Conservation (phyloP, 108 stramenopile genomes). For the Nannochloropsis salina region DNA sequence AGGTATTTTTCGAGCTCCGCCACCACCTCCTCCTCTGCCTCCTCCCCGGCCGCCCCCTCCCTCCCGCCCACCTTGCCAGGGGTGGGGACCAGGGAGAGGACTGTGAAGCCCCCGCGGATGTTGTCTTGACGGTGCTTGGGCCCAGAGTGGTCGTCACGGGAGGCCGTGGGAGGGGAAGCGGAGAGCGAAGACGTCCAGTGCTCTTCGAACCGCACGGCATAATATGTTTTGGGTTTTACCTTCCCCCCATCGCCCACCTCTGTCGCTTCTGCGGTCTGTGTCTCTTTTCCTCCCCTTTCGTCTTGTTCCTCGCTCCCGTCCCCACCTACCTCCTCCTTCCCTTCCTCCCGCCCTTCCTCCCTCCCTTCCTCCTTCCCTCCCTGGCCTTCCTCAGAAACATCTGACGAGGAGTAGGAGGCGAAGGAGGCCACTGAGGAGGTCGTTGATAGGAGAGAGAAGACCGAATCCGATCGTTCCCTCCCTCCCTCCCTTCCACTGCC, state of each 20-base stretch:
- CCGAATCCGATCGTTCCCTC: neutral
- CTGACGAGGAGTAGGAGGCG: neutral
- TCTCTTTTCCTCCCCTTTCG: neutral
- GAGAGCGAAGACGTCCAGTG: conserved; percentile 4
- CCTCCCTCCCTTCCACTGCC: conserved; percentile 15
- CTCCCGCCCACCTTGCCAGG: no score
- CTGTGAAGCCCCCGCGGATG: neutral
- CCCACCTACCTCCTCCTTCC: neutral
- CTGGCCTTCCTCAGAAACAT: neutral
- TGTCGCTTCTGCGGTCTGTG: neutral
- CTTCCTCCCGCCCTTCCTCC: neutral
- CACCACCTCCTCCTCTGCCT: neutral
- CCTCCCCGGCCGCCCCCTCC: neutral
- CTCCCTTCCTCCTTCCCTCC: neutral
- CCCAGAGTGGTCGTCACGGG: neutral
- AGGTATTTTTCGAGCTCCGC: neutral
- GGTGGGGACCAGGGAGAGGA: no score
- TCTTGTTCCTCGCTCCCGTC: neutral
- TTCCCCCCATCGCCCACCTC: neutral
- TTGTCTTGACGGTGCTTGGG: neutral
- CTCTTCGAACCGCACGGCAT: neutral
- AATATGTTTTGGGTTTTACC: neutral
- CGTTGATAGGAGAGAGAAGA: neutral
- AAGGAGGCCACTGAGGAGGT: neutral
- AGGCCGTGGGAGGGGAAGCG: neutral